Conservation (phyloP, 139 green algal species). For the Chlorella sp. region DNA sequence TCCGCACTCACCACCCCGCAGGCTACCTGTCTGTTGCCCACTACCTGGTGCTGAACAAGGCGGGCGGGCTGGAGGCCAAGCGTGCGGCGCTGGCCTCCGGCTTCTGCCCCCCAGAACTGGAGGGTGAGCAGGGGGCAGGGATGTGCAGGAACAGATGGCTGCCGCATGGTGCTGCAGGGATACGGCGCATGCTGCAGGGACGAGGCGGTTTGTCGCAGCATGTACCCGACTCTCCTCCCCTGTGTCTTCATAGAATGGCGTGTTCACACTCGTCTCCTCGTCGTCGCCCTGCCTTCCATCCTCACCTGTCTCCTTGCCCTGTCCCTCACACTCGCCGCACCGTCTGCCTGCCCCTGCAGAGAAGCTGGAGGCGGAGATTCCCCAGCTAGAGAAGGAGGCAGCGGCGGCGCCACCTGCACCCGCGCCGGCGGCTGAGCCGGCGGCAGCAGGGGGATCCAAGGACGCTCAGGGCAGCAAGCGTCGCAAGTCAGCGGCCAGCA, state of each 20-base stretch:
- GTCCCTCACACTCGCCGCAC: neutral
- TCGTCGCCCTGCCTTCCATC: neutral
- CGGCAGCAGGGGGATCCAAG: neutral
- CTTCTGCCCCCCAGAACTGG: slow-evolving; percentile 22
- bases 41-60: slow-evolving; percentile 77
- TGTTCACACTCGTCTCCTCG: neutral
- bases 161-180: neutral
- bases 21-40: slow-evolving; percentile 75
- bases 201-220: neutral
- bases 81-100: slow-evolving; percentile 13
- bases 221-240: neutral
- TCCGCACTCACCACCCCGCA: neutral
- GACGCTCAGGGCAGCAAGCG: neutral
- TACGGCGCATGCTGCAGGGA: neutral
- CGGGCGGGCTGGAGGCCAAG: slow-evolving; percentile 23
- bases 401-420: neutral
- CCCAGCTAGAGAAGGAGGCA: neutral
- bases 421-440: neutral
- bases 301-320: neutral
- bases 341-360: neutral
- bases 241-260: neutral
- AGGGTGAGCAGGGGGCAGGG: neutral
- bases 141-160: neutral
- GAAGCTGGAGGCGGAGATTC: slow-evolving; percentile 27
- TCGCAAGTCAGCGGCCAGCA: neutral